Conservation (phyloP, 495 filamentous ascomycete species). For the Neurospora hispaniola region DNA sequence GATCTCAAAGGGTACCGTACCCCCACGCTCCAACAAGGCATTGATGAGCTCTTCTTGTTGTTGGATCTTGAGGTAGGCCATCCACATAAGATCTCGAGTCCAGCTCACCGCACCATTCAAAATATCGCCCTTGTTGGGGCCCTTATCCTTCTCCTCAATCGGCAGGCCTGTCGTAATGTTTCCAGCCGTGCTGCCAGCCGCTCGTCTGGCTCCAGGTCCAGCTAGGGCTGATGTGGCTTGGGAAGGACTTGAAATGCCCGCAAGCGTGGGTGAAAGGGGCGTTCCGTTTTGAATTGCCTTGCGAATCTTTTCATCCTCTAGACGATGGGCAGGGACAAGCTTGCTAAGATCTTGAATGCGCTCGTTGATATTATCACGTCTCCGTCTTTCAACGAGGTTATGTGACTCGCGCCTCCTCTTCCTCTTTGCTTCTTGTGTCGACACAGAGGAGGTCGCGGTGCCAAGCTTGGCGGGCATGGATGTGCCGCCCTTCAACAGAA, state of each 20-base stretch:
- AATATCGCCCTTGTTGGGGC: conserved; percentile 97
- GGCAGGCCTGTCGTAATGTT: conserved; percentile 86
- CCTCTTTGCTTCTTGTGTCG: conserved; percentile 85
- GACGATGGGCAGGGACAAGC: conserved; percentile 80
- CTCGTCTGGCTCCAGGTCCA: conserved; percentile 71
- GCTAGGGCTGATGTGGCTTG: conserved; percentile 86
- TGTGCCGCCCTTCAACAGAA: conserved; percentile 41
- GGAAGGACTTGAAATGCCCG: conserved; percentile 45
- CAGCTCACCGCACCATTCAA: conserved; percentile 94
- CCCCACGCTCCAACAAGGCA: conserved; percentile 57
- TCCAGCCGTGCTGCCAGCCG: conserved; percentile 52
- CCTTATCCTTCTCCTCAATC: conserved; percentile 95
- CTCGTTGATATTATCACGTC: conserved; percentile 97
- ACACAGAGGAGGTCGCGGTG: conserved; percentile 35
- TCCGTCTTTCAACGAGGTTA: conserved; percentile 88
- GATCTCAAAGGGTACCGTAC: conserved; percentile 66
- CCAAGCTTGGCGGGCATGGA: conserved; percentile 47
- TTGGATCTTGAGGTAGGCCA: conserved; percentile 72
- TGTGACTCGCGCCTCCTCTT: conserved; percentile 86
- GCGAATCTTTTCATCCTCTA: conserved; percentile 94
- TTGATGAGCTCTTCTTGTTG: conserved; percentile 79
- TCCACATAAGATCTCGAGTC: conserved; percentile 97
- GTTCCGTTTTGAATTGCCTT: conserved; percentile 89
- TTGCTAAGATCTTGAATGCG: conserved; percentile 92
- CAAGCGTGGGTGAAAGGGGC: conserved; percentile 69